Conservation (phyloP, 768 basidiomycete species). For the Hysterangium stoloniferum region DNA sequence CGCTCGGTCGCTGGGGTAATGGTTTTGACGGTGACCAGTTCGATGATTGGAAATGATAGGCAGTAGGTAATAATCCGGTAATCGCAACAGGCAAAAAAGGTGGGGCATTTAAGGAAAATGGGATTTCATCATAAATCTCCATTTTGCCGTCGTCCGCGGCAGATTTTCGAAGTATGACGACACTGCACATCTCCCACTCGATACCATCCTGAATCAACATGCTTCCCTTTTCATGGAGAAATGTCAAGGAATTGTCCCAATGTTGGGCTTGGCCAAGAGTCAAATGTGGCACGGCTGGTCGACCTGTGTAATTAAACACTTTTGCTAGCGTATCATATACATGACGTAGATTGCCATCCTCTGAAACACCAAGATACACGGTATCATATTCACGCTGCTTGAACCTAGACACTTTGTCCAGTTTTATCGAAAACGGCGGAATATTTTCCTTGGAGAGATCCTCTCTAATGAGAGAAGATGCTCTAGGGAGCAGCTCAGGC, state of each 20-base stretch:
- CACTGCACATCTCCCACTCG: constrained; percentile 15
- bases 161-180: constrained; percentile 16
- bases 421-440: constrained; percentile 15
- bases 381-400: constrained; percentile 15
- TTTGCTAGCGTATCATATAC: constrained; percentile 15
- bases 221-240: constrained; percentile 14
- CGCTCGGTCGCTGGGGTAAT: neutral
- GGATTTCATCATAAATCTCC: constrained; percentile 16
- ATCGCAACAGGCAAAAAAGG: neutral
- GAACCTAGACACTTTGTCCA: constrained; percentile 16
- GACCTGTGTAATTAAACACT: constrained; percentile 16
- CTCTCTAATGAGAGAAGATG: constrained; percentile 6
- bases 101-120: neutral
- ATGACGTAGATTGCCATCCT: constrained; percentile 10
- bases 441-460: constrained; percentile 4
- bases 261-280: constrained; percentile 17
- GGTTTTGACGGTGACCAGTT: constrained; percentile 10
- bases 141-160: constrained; percentile 17
- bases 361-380: constrained; percentile 14
- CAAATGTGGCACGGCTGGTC: constrained; percentile 17
- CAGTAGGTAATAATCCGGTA: constrained; percentile 1
- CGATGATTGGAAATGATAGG: constrained; percentile 6
- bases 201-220: constrained; percentile 6
- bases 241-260: constrained; percentile 8
- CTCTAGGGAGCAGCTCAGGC: constrained; percentile 4